These are phyloP conservation scores for Penicillium parvum DNA, from an alignment of 495 filamentous ascomycete genomes.

Conservation along the genomic window DNA sequence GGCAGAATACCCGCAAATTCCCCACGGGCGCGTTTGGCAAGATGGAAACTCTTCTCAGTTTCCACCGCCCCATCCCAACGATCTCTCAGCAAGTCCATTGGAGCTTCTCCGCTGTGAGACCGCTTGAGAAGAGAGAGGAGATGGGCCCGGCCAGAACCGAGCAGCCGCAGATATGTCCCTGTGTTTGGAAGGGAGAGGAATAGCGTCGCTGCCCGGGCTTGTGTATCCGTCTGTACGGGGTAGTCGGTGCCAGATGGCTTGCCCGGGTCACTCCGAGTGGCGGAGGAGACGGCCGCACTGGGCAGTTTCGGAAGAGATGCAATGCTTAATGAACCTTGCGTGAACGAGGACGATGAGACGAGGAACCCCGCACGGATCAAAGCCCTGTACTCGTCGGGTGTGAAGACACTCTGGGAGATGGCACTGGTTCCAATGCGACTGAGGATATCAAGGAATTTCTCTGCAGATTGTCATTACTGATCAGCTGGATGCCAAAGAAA, in stretches of 20 bases:
- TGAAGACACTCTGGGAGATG: constrained; percentile 45
- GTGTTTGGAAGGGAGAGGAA: constrained; percentile 69
- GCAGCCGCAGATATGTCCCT: constrained; percentile 70
- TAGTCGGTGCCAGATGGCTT: constrained; percentile 9
- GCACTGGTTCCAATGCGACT: constrained; percentile 49
- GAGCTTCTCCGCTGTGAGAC: constrained; percentile 59
- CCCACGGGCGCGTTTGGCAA: constrained; percentile 60
- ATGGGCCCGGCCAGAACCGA: constrained; percentile 60
- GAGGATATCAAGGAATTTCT: constrained; percentile 55
- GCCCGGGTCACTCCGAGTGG: constrained; percentile 32
- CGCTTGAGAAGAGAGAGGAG: constrained; percentile 61
- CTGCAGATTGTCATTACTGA: constrained; percentile 17
- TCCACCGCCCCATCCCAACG: constrained; percentile 77
- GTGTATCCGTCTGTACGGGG: constrained; percentile 21
- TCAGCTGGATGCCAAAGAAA: too few species aligned
- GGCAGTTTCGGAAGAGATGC: constrained; percentile 51
- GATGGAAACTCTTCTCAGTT: constrained; percentile 49
- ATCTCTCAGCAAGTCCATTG: constrained; percentile 63
- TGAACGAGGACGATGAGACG: constrained; percentile 48
- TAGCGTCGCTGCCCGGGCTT: constrained; percentile 38
- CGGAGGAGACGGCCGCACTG: constrained; percentile 52
- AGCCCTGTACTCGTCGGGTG: constrained; percentile 47
- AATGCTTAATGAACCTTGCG: constrained; percentile 41
- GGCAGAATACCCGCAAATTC: constrained; percentile 69
- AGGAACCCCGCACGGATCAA: constrained; percentile 72